Base-by-base conservation (phyloP, 1,139 yeast genomes). In the Yamadazyma triangularis region DNA sequence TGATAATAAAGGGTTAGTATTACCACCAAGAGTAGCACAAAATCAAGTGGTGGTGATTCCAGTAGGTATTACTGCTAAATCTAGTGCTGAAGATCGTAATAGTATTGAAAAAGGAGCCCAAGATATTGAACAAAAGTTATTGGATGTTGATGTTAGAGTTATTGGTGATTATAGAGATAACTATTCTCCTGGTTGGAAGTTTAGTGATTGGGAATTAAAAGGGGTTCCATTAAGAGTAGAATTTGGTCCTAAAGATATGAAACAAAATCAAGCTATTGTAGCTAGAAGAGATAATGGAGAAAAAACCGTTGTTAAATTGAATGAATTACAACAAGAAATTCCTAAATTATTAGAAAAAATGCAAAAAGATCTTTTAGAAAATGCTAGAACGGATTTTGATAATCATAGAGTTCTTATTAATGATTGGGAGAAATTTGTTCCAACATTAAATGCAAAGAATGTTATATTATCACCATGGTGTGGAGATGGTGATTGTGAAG, bases 181-280 rank as follows among this genome's bases (percentile, higher is more conserved):
- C 66, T 91, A 93, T 67, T 82, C 96, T 33, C 95, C 98, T 44
- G 98, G 98, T 43, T 93, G 97, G 97, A 93, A 91, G 65, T 93
- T 89, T 64, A 84, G 96, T 38, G 95, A 93, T 58, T 84, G 95
- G 75, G 99, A 93, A 68, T 78, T 93, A 57, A 87, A 85, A 70
- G 99, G 99, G 70, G 73, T 81, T 37, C 97, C 98, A 44, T 66
- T 91, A 44, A 85, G 98, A 62, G 56, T 91, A 30, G 99, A 93
- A 67, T 77, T 84, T 53, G 99, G 99, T 47, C 98, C 98, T 49
- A 86, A 84, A 64, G 99, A 93, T 61, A 67, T 87, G 50, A 82
- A 83, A 52, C 76, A 81, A 58, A 65, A 73, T 40, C 88, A 82
- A 52, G 93, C 83, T 32, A 72, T 86, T 28, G 93, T 88, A 36